These are phyloP conservation scores for Podospora pseudocomata DNA, from an alignment of 495 filamentous ascomycete genomes.

Conservation along the genomic window DNA sequence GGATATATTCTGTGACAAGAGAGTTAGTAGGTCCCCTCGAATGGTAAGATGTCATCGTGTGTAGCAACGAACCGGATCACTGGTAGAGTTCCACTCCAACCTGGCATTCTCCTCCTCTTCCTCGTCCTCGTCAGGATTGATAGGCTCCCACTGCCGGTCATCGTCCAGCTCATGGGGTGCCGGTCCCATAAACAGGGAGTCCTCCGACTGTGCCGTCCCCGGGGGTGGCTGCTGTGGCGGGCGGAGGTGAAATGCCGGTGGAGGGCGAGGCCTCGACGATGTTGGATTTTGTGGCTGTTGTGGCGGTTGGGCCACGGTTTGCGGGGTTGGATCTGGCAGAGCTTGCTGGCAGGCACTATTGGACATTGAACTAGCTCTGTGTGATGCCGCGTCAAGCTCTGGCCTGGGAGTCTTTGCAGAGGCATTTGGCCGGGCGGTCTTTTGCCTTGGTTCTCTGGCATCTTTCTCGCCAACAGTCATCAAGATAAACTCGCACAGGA, in stretches of 20 bases:
- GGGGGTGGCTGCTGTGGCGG: slow-evolving; percentile 46
- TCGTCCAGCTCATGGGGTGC: slow-evolving; percentile 46
- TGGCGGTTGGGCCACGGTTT: background rate
- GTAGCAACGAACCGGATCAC: slow-evolving; percentile 39
- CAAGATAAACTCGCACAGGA: slow-evolving; percentile 81
- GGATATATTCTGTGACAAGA: slow-evolving; percentile 31
- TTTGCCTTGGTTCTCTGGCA: slow-evolving; percentile 38
- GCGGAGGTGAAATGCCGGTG: slow-evolving; percentile 34
- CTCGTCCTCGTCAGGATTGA: slow-evolving; percentile 66
- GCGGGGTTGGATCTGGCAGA: background rate
- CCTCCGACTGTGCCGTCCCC: slow-evolving; percentile 53
- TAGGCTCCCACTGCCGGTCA: slow-evolving; percentile 81
- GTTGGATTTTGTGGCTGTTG: slow-evolving; percentile 15
- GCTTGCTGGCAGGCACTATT: slow-evolving; percentile 11
- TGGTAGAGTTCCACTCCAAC: slow-evolving; percentile 78
- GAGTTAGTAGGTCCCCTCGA: slow-evolving; percentile 25
- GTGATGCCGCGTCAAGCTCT: slow-evolving; percentile 38
- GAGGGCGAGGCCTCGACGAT: slow-evolving; percentile 20
- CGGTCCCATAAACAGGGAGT: slow-evolving; percentile 70
- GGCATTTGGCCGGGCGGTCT: slow-evolving; percentile 34
- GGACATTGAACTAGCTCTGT: slow-evolving; percentile 34
- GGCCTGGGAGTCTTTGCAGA: slow-evolving; percentile 26
- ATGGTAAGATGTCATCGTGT: background rate
- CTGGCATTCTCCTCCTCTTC: slow-evolving; percentile 57
- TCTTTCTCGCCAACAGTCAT: slow-evolving; percentile 87